Conservation (phyloP, 371 early-diverging fungal species). For the Nematocida displodere region DNA sequence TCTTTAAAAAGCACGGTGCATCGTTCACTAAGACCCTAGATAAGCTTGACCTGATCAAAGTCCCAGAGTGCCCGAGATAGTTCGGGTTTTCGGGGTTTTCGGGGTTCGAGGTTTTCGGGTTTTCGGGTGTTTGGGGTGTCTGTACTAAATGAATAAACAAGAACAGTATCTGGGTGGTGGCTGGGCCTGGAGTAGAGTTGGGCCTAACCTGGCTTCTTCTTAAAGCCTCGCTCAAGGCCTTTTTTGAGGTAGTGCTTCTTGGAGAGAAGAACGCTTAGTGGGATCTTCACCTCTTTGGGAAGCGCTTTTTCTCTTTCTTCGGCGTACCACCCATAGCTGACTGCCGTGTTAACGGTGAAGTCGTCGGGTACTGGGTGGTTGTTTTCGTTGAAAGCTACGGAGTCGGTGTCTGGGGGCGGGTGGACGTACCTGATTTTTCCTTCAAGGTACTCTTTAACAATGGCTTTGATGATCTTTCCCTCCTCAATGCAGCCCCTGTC, state of each 20-base stretch:
- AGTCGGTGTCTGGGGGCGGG: background rate
- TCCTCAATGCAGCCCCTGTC: constrained; percentile 45
- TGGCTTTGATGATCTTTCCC: constrained; percentile 54
- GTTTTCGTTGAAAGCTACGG: constrained; percentile 15
- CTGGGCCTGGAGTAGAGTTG: too few species aligned
- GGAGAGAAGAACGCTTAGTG: constrained; percentile 1
- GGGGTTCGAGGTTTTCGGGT: too few species aligned
- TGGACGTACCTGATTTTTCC: constrained; percentile 58
- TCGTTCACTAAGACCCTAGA: constrained; percentile 35
- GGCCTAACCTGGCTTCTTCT: background rate
- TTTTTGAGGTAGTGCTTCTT: constrained; percentile 52
- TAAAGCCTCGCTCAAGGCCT: constrained; percentile 18
- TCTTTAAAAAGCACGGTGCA: constrained; percentile 48
- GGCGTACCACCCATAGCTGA: constrained; percentile 15
- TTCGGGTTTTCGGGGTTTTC: too few species aligned
- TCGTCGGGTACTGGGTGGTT: constrained; percentile 25
- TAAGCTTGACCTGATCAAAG: background rate
- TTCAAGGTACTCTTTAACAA: constrained; percentile 58
- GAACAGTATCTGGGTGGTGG: background rate
- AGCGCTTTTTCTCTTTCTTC: constrained; percentile 1
- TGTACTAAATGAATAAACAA: background rate
- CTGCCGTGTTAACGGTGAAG: constrained; percentile 4
- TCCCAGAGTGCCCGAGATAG: too few species aligned
- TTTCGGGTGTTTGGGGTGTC: too few species aligned
- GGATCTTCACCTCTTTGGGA: background rate